Conservation (phyloP, 441 rosid species). For the Raphanus hybrid region DNA sequence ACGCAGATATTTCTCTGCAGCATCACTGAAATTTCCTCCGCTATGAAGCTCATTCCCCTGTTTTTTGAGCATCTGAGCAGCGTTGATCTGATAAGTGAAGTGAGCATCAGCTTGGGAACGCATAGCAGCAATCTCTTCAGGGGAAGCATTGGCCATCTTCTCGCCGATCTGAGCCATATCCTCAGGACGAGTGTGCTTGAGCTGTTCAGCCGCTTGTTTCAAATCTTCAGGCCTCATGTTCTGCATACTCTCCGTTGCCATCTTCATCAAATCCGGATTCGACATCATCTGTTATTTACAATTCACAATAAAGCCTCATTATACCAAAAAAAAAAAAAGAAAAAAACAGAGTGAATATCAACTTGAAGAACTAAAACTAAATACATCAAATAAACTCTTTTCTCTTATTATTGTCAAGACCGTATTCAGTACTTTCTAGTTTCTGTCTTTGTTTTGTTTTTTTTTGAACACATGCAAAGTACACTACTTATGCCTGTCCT, state of each 20-base stretch:
- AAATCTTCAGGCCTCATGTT: constrained; percentile 91
- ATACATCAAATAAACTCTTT: too few species aligned
- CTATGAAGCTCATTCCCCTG: constrained; percentile 93
- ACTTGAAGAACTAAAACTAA: too few species aligned
- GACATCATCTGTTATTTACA: constrained; percentile 77
- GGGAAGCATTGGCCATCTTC: constrained; percentile 84
- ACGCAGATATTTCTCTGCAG: constrained; percentile 77
- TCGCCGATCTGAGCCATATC: constrained; percentile 90
- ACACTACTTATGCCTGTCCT: neutral
- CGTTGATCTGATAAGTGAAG: constrained; percentile 68
- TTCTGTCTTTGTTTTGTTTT: neutral
- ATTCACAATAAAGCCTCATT: neutral
- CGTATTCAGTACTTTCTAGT: neutral
- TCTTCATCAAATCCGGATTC: constrained; percentile 92
- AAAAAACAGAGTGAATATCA: too few species aligned
- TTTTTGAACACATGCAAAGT: constrained; percentile 1
- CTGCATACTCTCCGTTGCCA: constrained; percentile 94
- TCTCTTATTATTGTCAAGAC: too few species aligned
- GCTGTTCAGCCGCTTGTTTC: constrained; percentile 85
- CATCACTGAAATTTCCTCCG: constrained; percentile 73
- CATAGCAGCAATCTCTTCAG: constrained; percentile 84
- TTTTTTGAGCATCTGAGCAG: constrained; percentile 80
- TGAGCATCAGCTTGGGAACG: constrained; percentile 84
- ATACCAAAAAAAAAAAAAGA: neutral
- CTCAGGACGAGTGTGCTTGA: constrained; percentile 76